Evolutionary conservation across 495 filamentous ascomycete species (phyloP).

Genomic region (Eremomyces bilateralis): DNA sequence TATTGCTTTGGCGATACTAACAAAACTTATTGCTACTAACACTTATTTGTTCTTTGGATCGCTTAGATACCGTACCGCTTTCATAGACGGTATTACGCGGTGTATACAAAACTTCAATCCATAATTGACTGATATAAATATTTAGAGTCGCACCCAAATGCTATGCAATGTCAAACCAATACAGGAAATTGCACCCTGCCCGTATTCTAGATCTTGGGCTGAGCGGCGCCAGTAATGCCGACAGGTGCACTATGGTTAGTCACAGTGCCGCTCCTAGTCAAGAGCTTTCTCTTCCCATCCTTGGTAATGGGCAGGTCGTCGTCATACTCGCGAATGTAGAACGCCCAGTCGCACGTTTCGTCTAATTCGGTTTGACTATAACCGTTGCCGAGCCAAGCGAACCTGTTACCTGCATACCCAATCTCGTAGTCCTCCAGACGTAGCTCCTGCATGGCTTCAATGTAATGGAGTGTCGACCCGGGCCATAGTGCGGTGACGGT

Average conservation of each 20-base stretch:
- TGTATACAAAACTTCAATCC: too few species aligned
- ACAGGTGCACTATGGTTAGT: not conserved
- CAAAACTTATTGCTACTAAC: too few species aligned
- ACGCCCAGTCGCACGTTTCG: conserved; percentile 18
- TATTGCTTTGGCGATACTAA: too few species aligned
- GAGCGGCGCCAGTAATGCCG: too few species aligned
- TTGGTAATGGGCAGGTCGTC: conserved; percentile 16
- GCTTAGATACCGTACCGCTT: too few species aligned
- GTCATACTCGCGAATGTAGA: conserved; percentile 22
- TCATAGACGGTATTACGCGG: too few species aligned
- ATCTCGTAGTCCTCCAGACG: conserved; percentile 30
- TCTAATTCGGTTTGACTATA: conserved; percentile 12
- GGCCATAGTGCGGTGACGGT: conserved; percentile 20
- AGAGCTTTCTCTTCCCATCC: conserved; percentile 12
- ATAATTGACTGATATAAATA: too few species aligned
- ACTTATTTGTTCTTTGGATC: too few species aligned
- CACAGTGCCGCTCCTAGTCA: conserved; percentile 15
- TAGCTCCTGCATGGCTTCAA: conserved; percentile 25
- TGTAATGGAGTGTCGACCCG: conserved; percentile 21
- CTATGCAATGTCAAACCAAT: too few species aligned
- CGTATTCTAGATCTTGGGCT: too few species aligned
- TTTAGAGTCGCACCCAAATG: too few species aligned
- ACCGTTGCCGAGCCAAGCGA: conserved; percentile 29
- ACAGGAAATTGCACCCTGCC: too few species aligned
- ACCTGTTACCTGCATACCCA: conserved; percentile 24